Conservation (phyloP, 768 basidiomycete species). For the Hericium coralloides region DNA sequence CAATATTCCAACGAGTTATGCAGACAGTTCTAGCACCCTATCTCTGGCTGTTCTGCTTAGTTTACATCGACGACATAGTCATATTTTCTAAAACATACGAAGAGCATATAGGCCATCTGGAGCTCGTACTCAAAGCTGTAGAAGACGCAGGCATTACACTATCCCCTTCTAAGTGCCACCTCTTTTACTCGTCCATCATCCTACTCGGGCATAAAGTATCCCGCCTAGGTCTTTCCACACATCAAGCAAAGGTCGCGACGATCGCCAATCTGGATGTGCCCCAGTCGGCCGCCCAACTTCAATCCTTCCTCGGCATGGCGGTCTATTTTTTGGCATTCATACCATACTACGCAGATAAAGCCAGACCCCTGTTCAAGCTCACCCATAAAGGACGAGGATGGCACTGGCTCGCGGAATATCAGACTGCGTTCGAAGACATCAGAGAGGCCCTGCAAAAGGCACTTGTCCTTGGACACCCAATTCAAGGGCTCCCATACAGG, state of each 20-base stretch:
- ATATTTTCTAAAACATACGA: slow-evolving; percentile 2
- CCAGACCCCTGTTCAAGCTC: slow-evolving; percentile 24
- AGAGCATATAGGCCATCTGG: slow-evolving; percentile 17
- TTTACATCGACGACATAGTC: slow-evolving; percentile 10
- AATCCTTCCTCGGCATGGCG: slow-evolving; percentile 22
- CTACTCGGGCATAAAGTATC: slow-evolving; percentile 32
- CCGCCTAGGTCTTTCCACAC: slow-evolving; percentile 25
- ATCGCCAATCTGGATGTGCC: slow-evolving; percentile 21
- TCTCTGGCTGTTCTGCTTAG: slow-evolving; percentile 7
- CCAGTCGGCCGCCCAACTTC: slow-evolving; percentile 9
- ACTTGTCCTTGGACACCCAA: slow-evolving; percentile 25
- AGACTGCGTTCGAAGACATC: slow-evolving; percentile 21
- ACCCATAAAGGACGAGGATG: slow-evolving; percentile 20
- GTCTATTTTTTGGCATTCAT: slow-evolving; percentile 30
- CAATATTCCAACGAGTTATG: slow-evolving; percentile 35
- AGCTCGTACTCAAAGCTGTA: slow-evolving; percentile 22
- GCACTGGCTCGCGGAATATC: slow-evolving; percentile 17
- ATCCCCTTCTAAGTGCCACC: slow-evolving; percentile 20
- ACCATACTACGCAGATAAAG: slow-evolving; percentile 26
- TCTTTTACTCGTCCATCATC: slow-evolving; percentile 16
- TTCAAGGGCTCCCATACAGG: slow-evolving; percentile 22
- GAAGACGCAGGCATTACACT: slow-evolving; percentile 10
- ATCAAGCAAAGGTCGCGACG: slow-evolving; percentile 28
- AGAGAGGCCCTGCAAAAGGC: slow-evolving; percentile 24
- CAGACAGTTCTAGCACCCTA: slow-evolving; percentile 14